Base-by-base conservation (phyloP, 208 protist species). In the Strigomonas culicis region DNA sequence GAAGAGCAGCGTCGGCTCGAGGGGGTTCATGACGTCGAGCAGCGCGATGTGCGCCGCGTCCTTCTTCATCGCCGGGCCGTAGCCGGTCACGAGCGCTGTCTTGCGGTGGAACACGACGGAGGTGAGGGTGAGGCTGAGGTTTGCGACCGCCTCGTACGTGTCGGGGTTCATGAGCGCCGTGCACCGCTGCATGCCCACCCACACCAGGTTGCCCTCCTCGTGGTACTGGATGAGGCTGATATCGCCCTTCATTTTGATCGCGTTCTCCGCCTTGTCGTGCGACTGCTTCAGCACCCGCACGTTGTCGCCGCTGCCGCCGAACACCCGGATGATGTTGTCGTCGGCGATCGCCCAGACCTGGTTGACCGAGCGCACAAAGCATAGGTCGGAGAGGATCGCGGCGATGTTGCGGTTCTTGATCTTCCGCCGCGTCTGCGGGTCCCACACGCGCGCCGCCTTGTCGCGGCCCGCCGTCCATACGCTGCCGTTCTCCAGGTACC, bases 391-490 rank as follows among this genome's bases (percentile, higher is more conserved):
- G 30, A 94, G 62, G 52, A 94, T 91, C 21, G 84, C 86, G 17
- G 88, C 88, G 59, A 94, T 94, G 70, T 91, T 90, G 58, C 88
- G 75, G 51, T 78, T 90, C 68, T 92, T 92, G 41, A 85, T 58
- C 44, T 80, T 70, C 21, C 77, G 80, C 4, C 86, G 74, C 19
- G 86, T 79, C 67, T 92, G 86, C 66, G 90, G 79, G 74, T 95
- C 86, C 86, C 90, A 95, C 39, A 95, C 74, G 61, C 79, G 79
- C 22, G 93, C 59, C 39, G 84, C 80, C 68, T 95, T 93, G 72
- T 95, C 90, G 19, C 79, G 78, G 0, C 90, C 90, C 10, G 90
- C 83, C 13, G 84, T 82, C 84, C 86, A 93, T n/a, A 95, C 90
- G 36, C 77, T 84, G 41, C 84, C 80, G 36, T 82, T 79, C 44